A percentile compares a stretch with the other conserved stretches of the same genome.
phyloP scores from a whole-genome alignment of 2,329 filamentous ascomycete species.

The Fusarium incarnatum region DNA sequence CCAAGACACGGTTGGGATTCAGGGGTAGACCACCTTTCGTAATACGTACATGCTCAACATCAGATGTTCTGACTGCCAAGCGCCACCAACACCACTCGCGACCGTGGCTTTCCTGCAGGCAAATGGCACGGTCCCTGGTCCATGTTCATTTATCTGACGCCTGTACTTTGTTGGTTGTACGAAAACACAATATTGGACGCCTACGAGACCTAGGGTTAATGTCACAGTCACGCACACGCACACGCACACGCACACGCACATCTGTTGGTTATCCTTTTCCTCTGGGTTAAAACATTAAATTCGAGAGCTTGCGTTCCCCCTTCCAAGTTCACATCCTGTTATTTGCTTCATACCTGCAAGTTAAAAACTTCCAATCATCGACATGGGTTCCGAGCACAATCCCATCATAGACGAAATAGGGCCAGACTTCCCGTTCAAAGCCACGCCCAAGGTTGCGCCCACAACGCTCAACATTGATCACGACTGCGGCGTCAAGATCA shows the following conservation, averaged over 20 bases:
- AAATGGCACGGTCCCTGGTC: not conserved
- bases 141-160: not conserved
- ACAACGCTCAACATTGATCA: slow-evolving; percentile 13
- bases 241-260: too few species aligned
- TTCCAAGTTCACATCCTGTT: not conserved
- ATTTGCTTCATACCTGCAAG: not conserved
- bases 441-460: slow-evolving; percentile 4
- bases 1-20: not conserved
- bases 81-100: not conserved
- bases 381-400: not conserved
- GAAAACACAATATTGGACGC: not conserved
- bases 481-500: slow-evolving; percentile 12
- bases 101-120: not conserved
- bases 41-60: slow-evolving; percentile 1
- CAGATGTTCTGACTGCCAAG: slow-evolving; percentile 3
- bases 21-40: not conserved
- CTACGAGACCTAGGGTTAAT: not conserved
- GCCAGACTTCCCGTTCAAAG: slow-evolving; percentile 13
- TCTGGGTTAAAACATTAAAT: not conserved
- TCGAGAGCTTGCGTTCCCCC: not conserved
- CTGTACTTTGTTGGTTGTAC: slow-evolving; percentile 7
- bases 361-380: not conserved
- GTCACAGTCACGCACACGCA: too few species aligned
- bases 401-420: slow-evolving; percentile 4
- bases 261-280: not conserved